Evolutionary conservation across 2,329 filamentous ascomycete genomes (phyloP).

Genomic region (Fusarium sp.): DNA sequence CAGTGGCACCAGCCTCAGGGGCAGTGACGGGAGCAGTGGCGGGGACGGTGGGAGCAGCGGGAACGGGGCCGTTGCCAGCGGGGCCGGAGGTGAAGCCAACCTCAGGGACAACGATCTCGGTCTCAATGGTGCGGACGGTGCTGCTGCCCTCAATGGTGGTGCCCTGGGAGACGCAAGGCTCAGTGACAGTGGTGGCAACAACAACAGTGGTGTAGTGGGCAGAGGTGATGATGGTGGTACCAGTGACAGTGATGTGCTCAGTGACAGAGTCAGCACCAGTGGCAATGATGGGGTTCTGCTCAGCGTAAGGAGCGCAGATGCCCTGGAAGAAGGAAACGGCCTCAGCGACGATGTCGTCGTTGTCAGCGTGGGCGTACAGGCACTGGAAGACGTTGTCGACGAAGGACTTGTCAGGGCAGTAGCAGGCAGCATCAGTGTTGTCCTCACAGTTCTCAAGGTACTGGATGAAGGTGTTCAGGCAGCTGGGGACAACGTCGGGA

Average conservation of each 20-base stretch:
- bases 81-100: conserved; percentile 57
- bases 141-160: conserved; percentile 56
- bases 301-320: conserved; percentile 80
- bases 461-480: conserved; percentile 90
- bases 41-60: conserved; percentile 49
- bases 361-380: conserved; percentile 76
- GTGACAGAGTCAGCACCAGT: conserved; percentile 73
- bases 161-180: conserved; percentile 58
- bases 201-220: conserved; percentile 61
- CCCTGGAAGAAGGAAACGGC: conserved; percentile 88
- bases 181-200: conserved; percentile 57
- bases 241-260: conserved; percentile 64
- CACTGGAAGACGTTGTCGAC: conserved; percentile 82
- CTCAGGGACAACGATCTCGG: conserved; percentile 61
- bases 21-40: conserved; percentile 51
- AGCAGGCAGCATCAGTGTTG: conserved; percentile 85
- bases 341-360: conserved; percentile 69
- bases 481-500: conserved; percentile 80
- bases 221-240: conserved; percentile 59
- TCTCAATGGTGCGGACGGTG: conserved; percentile 59
- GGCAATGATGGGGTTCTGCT: conserved; percentile 82
- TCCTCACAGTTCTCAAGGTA: conserved; percentile 72
- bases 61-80: conserved; percentile 32
- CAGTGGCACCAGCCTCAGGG: conserved; percentile 22
- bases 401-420: conserved; percentile 81